Base-by-base conservation (phyloP, 805 yeast species). In the Saitoella complicata region DNA sequence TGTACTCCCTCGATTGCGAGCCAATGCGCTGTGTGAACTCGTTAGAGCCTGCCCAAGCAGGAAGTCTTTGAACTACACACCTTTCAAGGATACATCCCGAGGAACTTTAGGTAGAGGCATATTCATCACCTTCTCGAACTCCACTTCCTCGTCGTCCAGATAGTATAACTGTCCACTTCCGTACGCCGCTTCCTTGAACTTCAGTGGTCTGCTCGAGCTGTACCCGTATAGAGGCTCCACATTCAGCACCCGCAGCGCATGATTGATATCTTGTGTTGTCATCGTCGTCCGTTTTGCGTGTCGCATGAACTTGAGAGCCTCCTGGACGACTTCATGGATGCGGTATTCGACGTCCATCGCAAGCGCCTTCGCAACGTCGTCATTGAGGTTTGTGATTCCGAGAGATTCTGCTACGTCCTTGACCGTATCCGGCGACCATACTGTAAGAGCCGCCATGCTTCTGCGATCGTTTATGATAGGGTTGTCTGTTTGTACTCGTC, bases 291-390 rank as follows among this genome's bases (percentile, higher is more conserved):
- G 68, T 61, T 87, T 88, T 31, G 91, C 76, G 61, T 91, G 96
- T 53, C 95, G 72, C 88, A 88, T 91, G 62, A 88, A 88, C 61
- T 91, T 91, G 45, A 81, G 76, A 13, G 98, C 97, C 52, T 91
- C 94, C 60, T 91, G 98, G 48, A 93, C 67, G 37, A 91, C 82
- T 63, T 91, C 97, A 60, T 88, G 88, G 51, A 91, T 83, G 50
- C 98, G 73, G 60, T 93, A 91, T 64, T 91, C 99, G n/a, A 91
- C 93, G 59, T 91, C 99, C 98, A 91, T 91, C 5, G 99, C 97
- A 49, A 91, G 66, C 50, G 91, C 84, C 57, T 85, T 83, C 41
- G 95, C 81, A 1, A 88, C 94, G 48, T 93, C 98, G 44, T 88
- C 97, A 32, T 84, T 82, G 41, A 91, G 66, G 37, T 61, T 62